A percentile compares a stretch with the other conserved stretches of the same genome.
Evolutionary conservation across 352 stramenopile species (phyloP).

Genomic region (Phytophthora constricta): DNA sequence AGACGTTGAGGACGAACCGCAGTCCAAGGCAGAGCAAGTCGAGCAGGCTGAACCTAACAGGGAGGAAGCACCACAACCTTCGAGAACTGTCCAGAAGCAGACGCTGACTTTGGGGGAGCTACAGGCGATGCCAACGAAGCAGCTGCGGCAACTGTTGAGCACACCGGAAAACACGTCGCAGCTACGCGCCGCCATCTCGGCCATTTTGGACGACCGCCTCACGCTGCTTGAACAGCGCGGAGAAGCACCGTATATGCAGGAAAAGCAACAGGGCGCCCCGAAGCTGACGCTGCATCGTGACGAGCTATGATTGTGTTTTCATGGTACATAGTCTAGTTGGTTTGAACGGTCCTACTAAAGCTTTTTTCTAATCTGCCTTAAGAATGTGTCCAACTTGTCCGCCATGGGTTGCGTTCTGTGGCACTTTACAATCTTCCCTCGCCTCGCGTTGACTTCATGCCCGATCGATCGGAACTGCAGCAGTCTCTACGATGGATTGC

Average conservation of each 20-base stretch:
- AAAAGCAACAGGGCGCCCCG: not conserved
- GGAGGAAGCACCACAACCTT: not conserved
- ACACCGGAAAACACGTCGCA: conserved; percentile 36
- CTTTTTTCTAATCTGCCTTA: no score
- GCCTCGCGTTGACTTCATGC: no score
- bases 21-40: not conserved
- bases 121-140: conserved; percentile 51
- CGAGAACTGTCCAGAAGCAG: conserved; percentile 38
- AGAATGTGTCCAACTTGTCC: no score
- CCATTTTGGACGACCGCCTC: conserved; percentile 58
- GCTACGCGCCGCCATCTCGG: conserved; percentile 48
- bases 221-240: conserved; percentile 48
- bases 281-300: conserved; percentile 26
- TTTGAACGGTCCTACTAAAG: no score
- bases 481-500: conserved; percentile 21
- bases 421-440: no score
- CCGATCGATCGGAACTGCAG: conserved; percentile 12
- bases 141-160: conserved; percentile 54
- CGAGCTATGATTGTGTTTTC: conserved; percentile 34
- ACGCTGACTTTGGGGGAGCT: conserved; percentile 53
- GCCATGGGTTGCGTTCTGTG: no score
- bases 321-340: no score
- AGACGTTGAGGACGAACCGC: conserved; percentile 11
- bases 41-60: not conserved
- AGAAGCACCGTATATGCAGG: conserved; percentile 1